A percentile compares a stretch with the other conserved stretches of the same genome.
Conservation (phyloP, 2,329 filamentous ascomycete species). For the Sclerotinia spermophila region DNA sequence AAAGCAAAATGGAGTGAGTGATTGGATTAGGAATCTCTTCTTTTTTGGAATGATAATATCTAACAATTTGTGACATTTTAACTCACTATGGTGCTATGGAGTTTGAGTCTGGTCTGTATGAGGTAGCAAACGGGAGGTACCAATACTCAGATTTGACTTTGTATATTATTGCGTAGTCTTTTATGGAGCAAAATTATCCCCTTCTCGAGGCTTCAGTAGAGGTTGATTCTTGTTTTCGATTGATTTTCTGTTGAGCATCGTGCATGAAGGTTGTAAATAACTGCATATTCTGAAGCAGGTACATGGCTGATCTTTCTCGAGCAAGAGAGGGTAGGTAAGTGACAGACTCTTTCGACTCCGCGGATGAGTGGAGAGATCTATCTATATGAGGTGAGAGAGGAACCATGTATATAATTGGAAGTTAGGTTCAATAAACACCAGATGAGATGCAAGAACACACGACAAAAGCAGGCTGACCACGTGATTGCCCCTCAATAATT, state of each 20-base stretch:
- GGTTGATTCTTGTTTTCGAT: not conserved
- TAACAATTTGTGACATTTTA: not conserved
- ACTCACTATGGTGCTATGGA: not conserved
- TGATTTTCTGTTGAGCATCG: not conserved
- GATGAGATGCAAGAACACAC: not conserved
- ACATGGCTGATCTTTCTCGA: not conserved
- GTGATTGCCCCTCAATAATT: not conserved
- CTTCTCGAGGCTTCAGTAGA: not conserved
- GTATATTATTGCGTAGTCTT: constrained; percentile 17
- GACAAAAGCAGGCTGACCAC: not conserved
- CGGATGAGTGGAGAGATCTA: too few relatives aligned
- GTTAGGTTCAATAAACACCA: not conserved
- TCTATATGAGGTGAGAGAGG: not conserved
- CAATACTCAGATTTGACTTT: constrained; percentile 8
- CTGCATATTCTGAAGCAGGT: not conserved
- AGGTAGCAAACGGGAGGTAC: not conserved
- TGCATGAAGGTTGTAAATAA: not conserved
- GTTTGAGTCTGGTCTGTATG: not conserved
- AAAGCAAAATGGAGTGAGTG: not conserved
- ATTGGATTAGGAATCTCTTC: not conserved
- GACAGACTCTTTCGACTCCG: not conserved
- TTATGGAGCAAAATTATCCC: not conserved
- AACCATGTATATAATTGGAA: not conserved
- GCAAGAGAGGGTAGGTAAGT: not conserved
- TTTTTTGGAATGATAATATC: not conserved